Base-by-base conservation (phyloP, 2,329 filamentous ascomycete genomes). In the Aspergillus neoniger region DNA sequence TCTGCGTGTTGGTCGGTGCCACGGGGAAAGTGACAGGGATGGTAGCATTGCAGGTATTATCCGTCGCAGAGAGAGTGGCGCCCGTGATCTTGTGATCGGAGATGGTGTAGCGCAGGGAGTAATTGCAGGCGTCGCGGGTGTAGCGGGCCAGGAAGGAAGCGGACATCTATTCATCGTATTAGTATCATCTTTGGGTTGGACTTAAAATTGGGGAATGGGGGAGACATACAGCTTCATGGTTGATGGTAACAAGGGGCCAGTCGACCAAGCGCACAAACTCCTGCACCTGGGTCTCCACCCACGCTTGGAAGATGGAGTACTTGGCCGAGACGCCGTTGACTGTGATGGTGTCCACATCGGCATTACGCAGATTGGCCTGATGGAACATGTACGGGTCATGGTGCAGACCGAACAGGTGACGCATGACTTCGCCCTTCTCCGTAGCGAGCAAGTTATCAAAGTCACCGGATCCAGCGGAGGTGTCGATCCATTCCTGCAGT, bases 301-400 rank as follows among this genome's bases (percentile, higher is more conserved):
- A 87, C 12, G 80, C 81, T 72, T 85, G 83, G 63, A 86, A 77
- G 17, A 87, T 79, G 1, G 83, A 85, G 59, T 81, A 76, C 63
- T 81, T 75, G 3, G 73, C 78, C 1, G 73, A 71, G 14, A 80
- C 74, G 15, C 79, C 77, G 59, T 85, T 84, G 53, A 86, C 75
- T 9, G 78, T 82, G 51, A 81, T 80, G 3, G 72, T 68, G 2
- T 73, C 71, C 55, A 81, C 78, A 56, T 83, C 84, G 3, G 75
- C 74, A 48, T 82, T 80, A 58, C 85, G 81, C 61, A 85, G 68
- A 69, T 88, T 88, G 59, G 85, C 84, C 74, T 88, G 85, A 71
- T 88, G 86, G 78, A 88, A 86, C 85, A 87, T 87, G 77, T 82
- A 86, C 28, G 79, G 75, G 53, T 85, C 85, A 63, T 81, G 82